Base-by-base conservation (phyloP, 805 yeast genomes). In the Candida nanaspora region DNA sequence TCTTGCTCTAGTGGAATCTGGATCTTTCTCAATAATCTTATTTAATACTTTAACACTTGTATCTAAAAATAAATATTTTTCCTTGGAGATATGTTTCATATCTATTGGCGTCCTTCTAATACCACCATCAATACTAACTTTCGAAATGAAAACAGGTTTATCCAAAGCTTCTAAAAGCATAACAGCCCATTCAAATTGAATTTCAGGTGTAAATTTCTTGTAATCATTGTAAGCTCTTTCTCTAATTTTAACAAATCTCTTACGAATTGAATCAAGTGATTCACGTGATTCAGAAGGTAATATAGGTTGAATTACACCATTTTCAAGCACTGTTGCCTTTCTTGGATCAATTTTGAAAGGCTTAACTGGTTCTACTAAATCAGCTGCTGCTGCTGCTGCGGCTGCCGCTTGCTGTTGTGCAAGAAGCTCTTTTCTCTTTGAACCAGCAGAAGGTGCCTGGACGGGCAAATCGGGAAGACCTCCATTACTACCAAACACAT, bases 171-270 rank as follows among this genome's bases (percentile, higher is more conserved):
- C 78, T 19, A 80, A 57, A 25, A 82, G 58, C 14, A 68, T 63
- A 45, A 74, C 71, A n/a, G 85, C 82, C 75, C 82, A 79, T 35
- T 67, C 69, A 42, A 81, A 64, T 57, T 81, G 88, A n/a, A 75
- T 57, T 6, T 55, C 62, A 0, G 81, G 74, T 7, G 74, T 66
- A 45, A 72, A 74, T 11, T 40, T 45, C 37, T 56, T 52, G 41
- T 61, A 63, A 43, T 67, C 70, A 16, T 45, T 47, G 35, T 64
- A 49, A 2, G 70, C 68, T 14, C 46, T 42, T 2, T 61, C 57
- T 41, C 68, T 56, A 4, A 53, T 45, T 4, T 38, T 41, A 14
- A 49, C 49, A 38, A 67, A 67, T n/a, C 56, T 50, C 13, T 38
- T 37, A 18, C 62, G 50, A 1, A 51, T 35, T 9, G 39, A 37